Evolutionary conservation across 1,139 yeast species (phyloP).

Genomic region (Suhomyces taliae): DNA sequence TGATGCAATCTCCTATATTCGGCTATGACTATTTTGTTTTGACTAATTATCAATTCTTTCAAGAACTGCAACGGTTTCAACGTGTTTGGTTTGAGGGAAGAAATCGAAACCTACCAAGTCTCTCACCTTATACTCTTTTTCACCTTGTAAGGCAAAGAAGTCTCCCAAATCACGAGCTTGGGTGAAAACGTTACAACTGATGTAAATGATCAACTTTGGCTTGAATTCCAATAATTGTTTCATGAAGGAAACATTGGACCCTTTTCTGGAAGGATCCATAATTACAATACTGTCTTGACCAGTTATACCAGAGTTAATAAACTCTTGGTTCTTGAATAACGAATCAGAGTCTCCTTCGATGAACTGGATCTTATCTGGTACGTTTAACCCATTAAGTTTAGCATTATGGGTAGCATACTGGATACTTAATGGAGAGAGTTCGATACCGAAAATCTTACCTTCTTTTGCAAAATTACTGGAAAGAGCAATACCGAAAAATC

Average conservation of each 20-base stretch:
- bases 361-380: slow-evolving; percentile 31
- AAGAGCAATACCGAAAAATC: slow-evolving; percentile 45
- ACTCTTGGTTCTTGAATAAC: slow-evolving; percentile 30
- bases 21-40: neutral
- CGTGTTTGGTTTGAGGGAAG: slow-evolving; percentile 51
- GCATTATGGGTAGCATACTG: slow-evolving; percentile 43
- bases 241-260: slow-evolving; percentile 36
- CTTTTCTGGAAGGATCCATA: slow-evolving; percentile 50
- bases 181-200: slow-evolving; percentile 49
- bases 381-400: slow-evolving; percentile 34
- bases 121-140: slow-evolving; percentile 26
- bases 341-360: slow-evolving; percentile 40
- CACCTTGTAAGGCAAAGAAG: slow-evolving; percentile 26
- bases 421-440: slow-evolving; percentile 34
- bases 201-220: slow-evolving; percentile 40
- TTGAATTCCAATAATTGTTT: slow-evolving; percentile 36
- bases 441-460: slow-evolving; percentile 47
- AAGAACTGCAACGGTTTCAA: slow-evolving; percentile 43
- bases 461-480: slow-evolving; percentile 27
- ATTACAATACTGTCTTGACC: slow-evolving; percentile 41
- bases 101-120: slow-evolving; percentile 46
- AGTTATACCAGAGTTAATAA: slow-evolving; percentile 23
- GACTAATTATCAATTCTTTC: slow-evolving; percentile 18
- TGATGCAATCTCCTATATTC: no score
- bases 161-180: slow-evolving; percentile 45